These are phyloP conservation scores for Paxillus rubicundulus DNA, from an alignment of 768 basidiomycete genomes.

Conservation along the genomic window DNA sequence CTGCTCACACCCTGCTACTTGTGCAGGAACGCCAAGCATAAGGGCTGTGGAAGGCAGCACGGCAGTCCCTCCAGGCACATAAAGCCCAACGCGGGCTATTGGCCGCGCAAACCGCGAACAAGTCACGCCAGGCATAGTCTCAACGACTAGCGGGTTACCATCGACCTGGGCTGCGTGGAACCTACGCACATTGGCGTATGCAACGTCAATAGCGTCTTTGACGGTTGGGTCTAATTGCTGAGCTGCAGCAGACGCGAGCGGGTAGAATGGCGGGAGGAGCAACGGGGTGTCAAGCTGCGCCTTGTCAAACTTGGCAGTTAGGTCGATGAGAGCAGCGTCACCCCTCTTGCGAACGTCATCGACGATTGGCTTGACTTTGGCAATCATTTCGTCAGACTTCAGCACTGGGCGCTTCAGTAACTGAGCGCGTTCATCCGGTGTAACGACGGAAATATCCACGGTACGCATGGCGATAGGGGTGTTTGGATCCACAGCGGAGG, in stretches of 20 bases:
- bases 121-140: slow-evolving; percentile 97
- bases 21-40: slow-evolving; percentile 97
- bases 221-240: slow-evolving; percentile 64
- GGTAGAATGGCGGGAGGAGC: slow-evolving; percentile 72
- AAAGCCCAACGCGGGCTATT: slow-evolving; percentile 94
- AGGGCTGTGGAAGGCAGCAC: slow-evolving; percentile 94
- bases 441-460: slow-evolving; percentile 50
- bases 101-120: slow-evolving; percentile 94
- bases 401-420: slow-evolving; percentile 89
- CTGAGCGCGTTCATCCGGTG: slow-evolving; percentile 53
- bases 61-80: slow-evolving; percentile 97
- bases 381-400: slow-evolving; percentile 59
- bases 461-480: slow-evolving; percentile 76
- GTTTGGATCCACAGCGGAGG: slow-evolving; percentile 27
- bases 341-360: slow-evolving; percentile 80
- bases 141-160: slow-evolving; percentile 68
- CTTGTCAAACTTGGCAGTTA: slow-evolving; percentile 93
- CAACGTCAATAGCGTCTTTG: slow-evolving; percentile 79
- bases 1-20: slow-evolving; percentile 91
- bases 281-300: slow-evolving; percentile 67
- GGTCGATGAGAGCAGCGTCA: slow-evolving; percentile 80
- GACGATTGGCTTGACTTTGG: slow-evolving; percentile 92
- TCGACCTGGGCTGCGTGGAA: slow-evolving; percentile 92
- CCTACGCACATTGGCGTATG: slow-evolving; percentile 86
- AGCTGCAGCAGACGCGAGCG: slow-evolving; percentile 42